Evolutionary conservation across 192 early-diverging fungal species (phyloP), one percentile per base, ranked within the genome.

Genomic region (Pilobolus umbonatus): DNA sequence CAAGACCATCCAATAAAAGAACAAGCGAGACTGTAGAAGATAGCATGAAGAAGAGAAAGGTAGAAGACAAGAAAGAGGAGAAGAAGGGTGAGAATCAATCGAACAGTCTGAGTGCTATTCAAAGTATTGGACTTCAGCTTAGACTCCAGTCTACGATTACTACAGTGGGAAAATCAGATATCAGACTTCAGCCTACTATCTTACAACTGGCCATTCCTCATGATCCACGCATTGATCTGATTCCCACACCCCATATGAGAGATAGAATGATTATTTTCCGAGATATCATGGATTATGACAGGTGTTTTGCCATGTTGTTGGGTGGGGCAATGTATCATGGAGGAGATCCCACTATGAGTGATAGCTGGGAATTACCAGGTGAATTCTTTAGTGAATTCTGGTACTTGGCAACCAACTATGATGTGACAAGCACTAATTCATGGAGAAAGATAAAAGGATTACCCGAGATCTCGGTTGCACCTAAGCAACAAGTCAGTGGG

Each of bases 181-280:
- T 51, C 4, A 48, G 61, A 11, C 43, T 67, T 5, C 71, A 66
- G 44, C 64, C 71, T 10, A 61, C 64, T 2, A 69, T 69, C 1
- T 36, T 69, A 1, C 67, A 69, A 24, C 35, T 73, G 7, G 61
- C 64, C 4, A 67, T 73, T 49, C 71, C 71, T 3, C 71, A 73
- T 17, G 71, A 73, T 44, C 65, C 71, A 26, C 61, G 71, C 11
- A 73, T 73, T 30, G 71, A 73, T n/a, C 42, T 67, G 21, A 60
- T 73, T 29, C 64, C 71, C 2, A 67, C 65, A 14, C 49, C 61
- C 11, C 71, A 73, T 46, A 67, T 73, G 60, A 55, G 71, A 32
- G 71, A 73, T 29, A 61, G 71, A 52, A 67, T 73, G 71, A 73
- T 73, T 35, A 44, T 73, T 8, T 73, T 73, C 28, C 43, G 71